phyloP scores from a whole-genome alignment of 2,329 filamentous ascomycete genomes.

The Clonostachys chloroleuca region DNA sequence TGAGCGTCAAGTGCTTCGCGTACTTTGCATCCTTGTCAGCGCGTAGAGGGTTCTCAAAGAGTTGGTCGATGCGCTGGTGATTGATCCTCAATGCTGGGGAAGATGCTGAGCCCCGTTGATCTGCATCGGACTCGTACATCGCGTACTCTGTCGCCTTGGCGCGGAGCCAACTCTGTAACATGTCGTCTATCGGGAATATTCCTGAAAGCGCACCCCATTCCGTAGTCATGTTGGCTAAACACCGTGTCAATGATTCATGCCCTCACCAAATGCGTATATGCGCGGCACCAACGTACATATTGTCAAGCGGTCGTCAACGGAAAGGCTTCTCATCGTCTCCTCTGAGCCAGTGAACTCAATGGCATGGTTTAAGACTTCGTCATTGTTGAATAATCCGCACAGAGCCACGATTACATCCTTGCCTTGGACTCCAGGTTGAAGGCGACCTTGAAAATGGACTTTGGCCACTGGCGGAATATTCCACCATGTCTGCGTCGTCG shows the following conservation, averaged over 20 bases:
- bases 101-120: slow-evolving; percentile 21
- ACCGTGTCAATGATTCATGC: slow-evolving; percentile 83
- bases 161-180: slow-evolving; percentile 69
- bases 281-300: slow-evolving; percentile 28
- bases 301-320: slow-evolving; percentile 69
- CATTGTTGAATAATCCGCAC: slow-evolving; percentile 79
- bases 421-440: slow-evolving; percentile 78
- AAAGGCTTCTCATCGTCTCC: slow-evolving; percentile 68
- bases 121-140: slow-evolving; percentile 40
- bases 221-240: background rate
- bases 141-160: slow-evolving; percentile 70
- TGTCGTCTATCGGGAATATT: slow-evolving; percentile 71
- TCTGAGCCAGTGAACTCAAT: slow-evolving; percentile 84
- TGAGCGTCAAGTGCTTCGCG: slow-evolving; percentile 76
- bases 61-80: slow-evolving; percentile 67
- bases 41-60: slow-evolving; percentile 60
- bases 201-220: slow-evolving; percentile 1
- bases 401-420: slow-evolving; percentile 94
- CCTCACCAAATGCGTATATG: slow-evolving; percentile 26
- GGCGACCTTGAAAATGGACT: slow-evolving; percentile 69
- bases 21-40: slow-evolving; percentile 79
- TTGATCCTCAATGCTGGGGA: slow-evolving; percentile 48
- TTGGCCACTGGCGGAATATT: slow-evolving; percentile 81
- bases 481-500: slow-evolving; percentile 81
- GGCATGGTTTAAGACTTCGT: slow-evolving; percentile 86